A percentile compares a stretch with the other conserved stretches of the same genome.
phyloP scores from a whole-genome alignment of 805 yeast species.

The Yamadazyma nakazawae region DNA sequence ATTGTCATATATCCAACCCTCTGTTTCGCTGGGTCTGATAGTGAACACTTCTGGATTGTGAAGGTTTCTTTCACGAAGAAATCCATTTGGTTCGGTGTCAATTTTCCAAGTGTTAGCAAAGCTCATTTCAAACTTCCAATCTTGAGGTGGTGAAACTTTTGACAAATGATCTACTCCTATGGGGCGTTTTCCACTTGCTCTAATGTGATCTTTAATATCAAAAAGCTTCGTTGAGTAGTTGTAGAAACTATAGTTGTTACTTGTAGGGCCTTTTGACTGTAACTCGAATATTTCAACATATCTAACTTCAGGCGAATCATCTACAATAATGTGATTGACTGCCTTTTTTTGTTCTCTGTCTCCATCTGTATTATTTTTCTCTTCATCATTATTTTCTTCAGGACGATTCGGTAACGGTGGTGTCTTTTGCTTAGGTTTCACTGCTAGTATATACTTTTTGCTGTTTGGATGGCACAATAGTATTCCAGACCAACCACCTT shows the following conservation, averaged over 20 bases:
- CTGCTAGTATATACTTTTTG: slow-evolving; percentile 25
- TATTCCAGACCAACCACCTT: slow-evolving; percentile 54
- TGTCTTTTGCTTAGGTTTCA: slow-evolving; percentile 12
- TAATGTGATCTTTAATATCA: slow-evolving; percentile 42
- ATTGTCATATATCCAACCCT: slow-evolving; percentile 53
- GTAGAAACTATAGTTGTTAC: slow-evolving; percentile 59
- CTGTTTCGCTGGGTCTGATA: slow-evolving; percentile 27
- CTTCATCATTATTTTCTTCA: slow-evolving; percentile 4
- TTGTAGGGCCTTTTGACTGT: slow-evolving; percentile 59
- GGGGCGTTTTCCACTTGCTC: slow-evolving; percentile 52
- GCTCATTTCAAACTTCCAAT: slow-evolving; percentile 65
- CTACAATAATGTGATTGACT: slow-evolving; percentile 57
- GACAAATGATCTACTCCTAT: slow-evolving; percentile 55
- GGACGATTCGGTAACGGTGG: slow-evolving; percentile 6
- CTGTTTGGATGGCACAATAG: slow-evolving; percentile 58
- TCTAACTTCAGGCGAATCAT: slow-evolving; percentile 58
- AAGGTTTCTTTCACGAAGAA: slow-evolving; percentile 50
- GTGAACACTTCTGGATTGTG: slow-evolving; percentile 12
- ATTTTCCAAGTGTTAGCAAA: slow-evolving; percentile 59
- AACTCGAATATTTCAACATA: slow-evolving; percentile 78
- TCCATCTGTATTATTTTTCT: not conserved
- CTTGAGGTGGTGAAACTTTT: slow-evolving; percentile 62
- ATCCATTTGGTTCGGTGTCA: slow-evolving; percentile 50
- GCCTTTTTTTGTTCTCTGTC: slow-evolving; percentile 4
- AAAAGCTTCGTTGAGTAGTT: slow-evolving; percentile 56